A percentile compares a stretch with the other conserved stretches of the same genome.
Conservation (phyloP, 2,329 filamentous ascomycete species). For the Blastomyces percursus region DNA sequence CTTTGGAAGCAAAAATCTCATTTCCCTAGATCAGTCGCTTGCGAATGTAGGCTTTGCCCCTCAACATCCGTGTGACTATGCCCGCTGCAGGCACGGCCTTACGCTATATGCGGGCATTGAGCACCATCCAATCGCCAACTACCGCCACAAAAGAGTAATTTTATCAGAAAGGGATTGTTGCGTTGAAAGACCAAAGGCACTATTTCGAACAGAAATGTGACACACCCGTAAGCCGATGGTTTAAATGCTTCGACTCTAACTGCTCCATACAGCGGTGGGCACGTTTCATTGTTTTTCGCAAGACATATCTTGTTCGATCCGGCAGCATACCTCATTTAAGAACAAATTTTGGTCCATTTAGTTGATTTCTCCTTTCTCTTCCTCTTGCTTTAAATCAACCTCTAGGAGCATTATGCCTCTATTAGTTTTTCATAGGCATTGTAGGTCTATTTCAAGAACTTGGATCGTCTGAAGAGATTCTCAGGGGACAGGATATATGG, state of each 20-base stretch:
- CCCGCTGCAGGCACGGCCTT: neutral
- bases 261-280: neutral
- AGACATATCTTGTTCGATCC: neutral
- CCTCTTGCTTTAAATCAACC: neutral
- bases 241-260: no score
- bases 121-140: neutral
- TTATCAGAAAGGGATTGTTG: neutral
- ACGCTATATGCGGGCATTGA: neutral
- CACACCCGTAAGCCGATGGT: neutral
- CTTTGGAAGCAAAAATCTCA: neutral
- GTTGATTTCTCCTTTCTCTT: neutral
- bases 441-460: neutral
- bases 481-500: no score
- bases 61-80: neutral
- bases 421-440: neutral
- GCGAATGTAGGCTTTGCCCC: neutral
- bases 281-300: neutral
- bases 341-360: neutral
- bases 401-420: neutral
- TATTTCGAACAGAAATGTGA: neutral
- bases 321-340: neutral
- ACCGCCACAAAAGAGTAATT: neutral
- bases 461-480: no score
- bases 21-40: neutral
- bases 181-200: no score